A percentile compares a stretch with the other conserved stretches of the same genome.
Conservation (phyloP, 1,284 basidiomycete species). For the Omphalotus olearius region DNA sequence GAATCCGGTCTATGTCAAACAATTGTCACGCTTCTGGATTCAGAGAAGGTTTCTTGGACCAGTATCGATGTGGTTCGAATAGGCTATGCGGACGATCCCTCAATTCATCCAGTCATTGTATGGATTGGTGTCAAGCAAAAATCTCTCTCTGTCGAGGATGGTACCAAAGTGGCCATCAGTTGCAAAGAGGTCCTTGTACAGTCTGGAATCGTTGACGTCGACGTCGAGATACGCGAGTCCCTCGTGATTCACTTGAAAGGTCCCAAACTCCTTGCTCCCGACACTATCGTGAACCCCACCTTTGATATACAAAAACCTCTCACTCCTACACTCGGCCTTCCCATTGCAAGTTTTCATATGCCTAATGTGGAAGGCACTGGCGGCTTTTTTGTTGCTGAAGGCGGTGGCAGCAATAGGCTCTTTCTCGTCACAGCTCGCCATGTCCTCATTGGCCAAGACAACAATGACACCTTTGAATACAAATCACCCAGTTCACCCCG, state of each 20-base stretch:
- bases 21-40: no score
- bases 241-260: constrained; percentile 21
- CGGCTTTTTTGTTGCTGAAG: constrained; percentile 10
- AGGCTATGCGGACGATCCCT: constrained; percentile 6
- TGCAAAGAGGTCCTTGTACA: constrained; percentile 21
- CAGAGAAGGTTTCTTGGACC: no score
- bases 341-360: no score
- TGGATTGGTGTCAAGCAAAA: constrained; percentile 26
- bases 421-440: constrained; percentile 27
- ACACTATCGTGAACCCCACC: constrained; percentile 16
- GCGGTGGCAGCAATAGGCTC: constrained; percentile 17
- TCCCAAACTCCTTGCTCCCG: constrained; percentile 23
- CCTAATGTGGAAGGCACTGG: constrained; percentile 26
- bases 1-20: no score
- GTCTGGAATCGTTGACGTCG: constrained; percentile 22
- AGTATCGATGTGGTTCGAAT: no score
- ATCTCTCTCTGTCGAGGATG: constrained; percentile 23
- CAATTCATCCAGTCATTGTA: constrained; percentile 21
- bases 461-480: no score
- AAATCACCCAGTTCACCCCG: constrained; percentile 7
- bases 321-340: no score
- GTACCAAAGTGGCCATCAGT: constrained; percentile 20
- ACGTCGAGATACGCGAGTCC: constrained; percentile 30
- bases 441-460: neutral
- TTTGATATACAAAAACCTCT: constrained; percentile 22